Base-by-base conservation (phyloP, 75 land plant genomes). In the Azolla pinnata region DNA sequence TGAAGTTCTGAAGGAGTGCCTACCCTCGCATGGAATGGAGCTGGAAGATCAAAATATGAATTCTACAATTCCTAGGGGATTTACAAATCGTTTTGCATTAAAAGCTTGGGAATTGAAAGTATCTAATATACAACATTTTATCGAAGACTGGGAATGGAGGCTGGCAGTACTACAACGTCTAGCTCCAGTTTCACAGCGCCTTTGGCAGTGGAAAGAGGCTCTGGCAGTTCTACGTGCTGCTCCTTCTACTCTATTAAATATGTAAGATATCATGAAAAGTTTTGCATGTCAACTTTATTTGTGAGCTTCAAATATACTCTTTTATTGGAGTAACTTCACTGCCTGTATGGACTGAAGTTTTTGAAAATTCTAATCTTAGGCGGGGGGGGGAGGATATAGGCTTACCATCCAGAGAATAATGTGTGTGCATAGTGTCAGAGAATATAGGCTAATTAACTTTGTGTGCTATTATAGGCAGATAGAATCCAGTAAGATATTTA, bases 111-210 rank as follows among this genome's bases (percentile, higher is more conserved):
- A 83, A 60, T 78, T 81, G 84, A 75, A 82, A 63, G 42, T 74
- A 49, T 64, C 65, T n/a, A 69, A 33, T 54, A 57, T 79, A 48
- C 68, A 67, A 23, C 72, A 65, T 27, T 86, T 86, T 59, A 60
- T 95, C 52, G 92, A 86, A 59, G 97, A 95, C 57, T 95, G 96
- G 96, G 72, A 79, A 56, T 95, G 99, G 99, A 80, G 99, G 2
- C 67, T 95, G 54, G 83, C 83, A 20, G 80, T 90, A 29, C 65
- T 95, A 73, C 85, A 83, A 66, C 73, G 78, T 19, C 73, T 95
- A 59, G 58, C 75, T n/a, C 83, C 88, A 21, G 66, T 81, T 66
- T 74, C 97, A 51, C 77, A 71, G 31, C 84, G 71, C 20, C 70
- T 68, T 21, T 88, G 93, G 90, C 79, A 74, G 31, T 95, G 97